These are phyloP conservation scores for Kodamaea nitidulidarum DNA, from an alignment of 805 yeast genomes.

Conservation along the genomic window DNA sequence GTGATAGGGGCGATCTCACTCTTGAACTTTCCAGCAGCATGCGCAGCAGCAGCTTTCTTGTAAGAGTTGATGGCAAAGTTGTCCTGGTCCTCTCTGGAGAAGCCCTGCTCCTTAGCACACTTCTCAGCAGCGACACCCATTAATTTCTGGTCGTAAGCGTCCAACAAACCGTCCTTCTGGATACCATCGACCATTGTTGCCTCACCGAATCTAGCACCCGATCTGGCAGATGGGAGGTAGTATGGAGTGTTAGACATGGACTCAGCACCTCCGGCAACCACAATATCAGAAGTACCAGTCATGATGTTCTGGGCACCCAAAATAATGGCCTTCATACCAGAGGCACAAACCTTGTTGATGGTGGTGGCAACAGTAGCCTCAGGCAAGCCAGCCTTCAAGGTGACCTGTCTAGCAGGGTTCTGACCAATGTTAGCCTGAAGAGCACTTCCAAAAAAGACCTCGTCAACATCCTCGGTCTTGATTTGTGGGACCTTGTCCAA, in stretches of 20 bases:
- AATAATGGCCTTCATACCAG: conserved; percentile 89
- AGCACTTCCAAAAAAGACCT: conserved; percentile 89
- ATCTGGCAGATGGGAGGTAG: conserved; percentile 80
- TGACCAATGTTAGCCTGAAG: conserved; percentile 92
- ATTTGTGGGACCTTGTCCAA: conserved; percentile 77
- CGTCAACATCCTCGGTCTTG: conserved; percentile 76
- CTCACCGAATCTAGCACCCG: conserved; percentile 89
- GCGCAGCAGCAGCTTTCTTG: conserved; percentile 80
- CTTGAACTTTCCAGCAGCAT: conserved; percentile 73
- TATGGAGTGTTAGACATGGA: conserved; percentile 96
- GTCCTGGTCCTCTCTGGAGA: conserved; percentile 87
- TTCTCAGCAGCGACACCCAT: conserved; percentile 99
- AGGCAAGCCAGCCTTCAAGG: conserved; percentile 82
- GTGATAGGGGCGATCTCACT: conserved; percentile 83
- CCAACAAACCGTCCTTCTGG: conserved; percentile 87
- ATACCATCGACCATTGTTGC: conserved; percentile 77
- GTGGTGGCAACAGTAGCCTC: conserved; percentile 81
- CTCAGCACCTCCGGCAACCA: conserved; percentile 97
- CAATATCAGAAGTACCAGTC: conserved; percentile 87
- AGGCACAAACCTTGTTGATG: conserved; percentile 95
- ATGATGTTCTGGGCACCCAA: conserved; percentile 86
- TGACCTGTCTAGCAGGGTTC: conserved; percentile 98
- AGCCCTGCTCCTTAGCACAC: conserved; percentile 77
- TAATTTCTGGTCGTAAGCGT: conserved; percentile 81
- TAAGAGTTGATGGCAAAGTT: conserved; percentile 81